Percentiles rank a stretch among this genome's conserved stretches.
phyloP scores from a whole-genome alignment of 2,329 filamentous ascomycete genomes.

The Passalora sequoiae region DNA sequence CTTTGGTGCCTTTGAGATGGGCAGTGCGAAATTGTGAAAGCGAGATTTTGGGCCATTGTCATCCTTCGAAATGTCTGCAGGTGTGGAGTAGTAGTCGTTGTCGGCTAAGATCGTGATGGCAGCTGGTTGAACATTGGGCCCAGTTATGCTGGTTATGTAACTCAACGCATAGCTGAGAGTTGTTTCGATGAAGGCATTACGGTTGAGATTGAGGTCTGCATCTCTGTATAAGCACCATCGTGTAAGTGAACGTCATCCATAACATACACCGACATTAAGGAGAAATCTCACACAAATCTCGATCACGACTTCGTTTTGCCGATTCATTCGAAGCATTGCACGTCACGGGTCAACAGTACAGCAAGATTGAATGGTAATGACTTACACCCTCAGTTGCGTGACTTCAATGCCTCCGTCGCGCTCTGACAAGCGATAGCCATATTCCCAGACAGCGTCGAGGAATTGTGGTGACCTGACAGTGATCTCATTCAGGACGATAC shows the following conservation, averaged over 20 bases:
- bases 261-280: background rate
- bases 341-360: background rate
- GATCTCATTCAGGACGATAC: conserved; percentile 63
- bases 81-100: conserved; percentile 91
- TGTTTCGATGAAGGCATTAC: conserved; percentile 88
- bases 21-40: conserved; percentile 74
- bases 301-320: background rate
- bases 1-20: conserved; percentile 77
- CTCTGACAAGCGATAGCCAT: conserved; percentile 67
- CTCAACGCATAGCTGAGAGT: conserved; percentile 81
- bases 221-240: conserved; percentile 25
- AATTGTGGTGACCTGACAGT: conserved; percentile 92
- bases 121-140: conserved; percentile 57
- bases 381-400: conserved; percentile 73
- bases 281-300: background rate
- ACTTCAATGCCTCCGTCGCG: conserved; percentile 74
- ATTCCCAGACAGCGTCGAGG: conserved; percentile 77
- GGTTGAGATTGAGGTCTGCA: conserved; percentile 42
- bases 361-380: conserved; percentile 30
- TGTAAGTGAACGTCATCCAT: conserved; percentile 18
- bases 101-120: conserved; percentile 86
- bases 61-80: conserved; percentile 37
- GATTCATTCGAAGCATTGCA: background rate
- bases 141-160: conserved; percentile 59
- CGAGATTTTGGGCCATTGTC: conserved; percentile 35